These are phyloP conservation scores for Castanea mollissima DNA, from an alignment of 306 rosid species.

Conservation along the genomic window DNA sequence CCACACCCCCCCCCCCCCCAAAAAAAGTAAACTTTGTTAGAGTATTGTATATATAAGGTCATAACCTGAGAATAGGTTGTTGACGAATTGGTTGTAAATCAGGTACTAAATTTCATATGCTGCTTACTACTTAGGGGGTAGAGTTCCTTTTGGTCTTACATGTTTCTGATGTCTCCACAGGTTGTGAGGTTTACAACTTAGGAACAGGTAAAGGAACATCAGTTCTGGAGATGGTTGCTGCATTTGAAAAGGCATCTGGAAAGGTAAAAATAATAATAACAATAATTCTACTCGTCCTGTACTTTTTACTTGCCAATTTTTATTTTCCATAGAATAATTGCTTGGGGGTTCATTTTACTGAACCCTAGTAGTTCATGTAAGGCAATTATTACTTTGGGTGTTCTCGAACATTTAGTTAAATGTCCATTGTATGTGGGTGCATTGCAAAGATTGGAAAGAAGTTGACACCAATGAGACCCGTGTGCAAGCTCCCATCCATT, in stretches of 20 bases:
- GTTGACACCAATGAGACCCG: no score
- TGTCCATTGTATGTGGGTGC: background rate
- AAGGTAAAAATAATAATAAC: conserved; percentile 49
- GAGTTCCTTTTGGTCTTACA: background rate
- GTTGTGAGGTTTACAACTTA: conserved; percentile 93
- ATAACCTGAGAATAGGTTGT: background rate
- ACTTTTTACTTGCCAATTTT: background rate
- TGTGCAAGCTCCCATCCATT: background rate
- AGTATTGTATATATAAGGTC: background rate
- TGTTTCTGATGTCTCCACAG: conserved; percentile 30
- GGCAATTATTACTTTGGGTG: background rate
- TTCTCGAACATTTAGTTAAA: background rate
- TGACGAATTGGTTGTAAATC: background rate
- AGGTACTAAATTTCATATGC: background rate
- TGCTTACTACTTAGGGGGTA: background rate
- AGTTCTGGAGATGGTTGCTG: conserved; percentile 86
- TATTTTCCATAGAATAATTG: background rate
- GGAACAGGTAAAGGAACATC: conserved; percentile 99
- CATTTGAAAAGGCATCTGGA: conserved; percentile 92
- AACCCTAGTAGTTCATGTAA: background rate
- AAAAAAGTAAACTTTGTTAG: background rate
- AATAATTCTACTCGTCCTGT: background rate
- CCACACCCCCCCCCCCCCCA: no score
- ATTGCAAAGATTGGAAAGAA: background rate
- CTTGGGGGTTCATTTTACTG: conserved; percentile 2